Evolutionary conservation across 2,329 filamentous ascomycete species (phyloP).

Genomic region (Blumeria graminis): DNA sequence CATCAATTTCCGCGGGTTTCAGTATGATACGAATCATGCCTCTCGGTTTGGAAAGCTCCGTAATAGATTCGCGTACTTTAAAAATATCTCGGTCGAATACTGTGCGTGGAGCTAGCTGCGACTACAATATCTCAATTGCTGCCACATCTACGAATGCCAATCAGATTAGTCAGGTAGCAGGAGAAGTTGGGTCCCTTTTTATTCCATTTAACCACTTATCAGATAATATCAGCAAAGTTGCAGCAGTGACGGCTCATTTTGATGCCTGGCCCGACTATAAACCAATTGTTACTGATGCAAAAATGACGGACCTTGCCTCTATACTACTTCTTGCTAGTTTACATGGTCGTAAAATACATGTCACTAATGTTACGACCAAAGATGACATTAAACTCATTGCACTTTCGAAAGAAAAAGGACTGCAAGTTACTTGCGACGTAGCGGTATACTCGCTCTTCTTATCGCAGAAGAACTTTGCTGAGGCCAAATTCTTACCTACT

Average conservation of each 20-base stretch:
- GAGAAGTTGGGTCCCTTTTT: slow-evolving; percentile 57
- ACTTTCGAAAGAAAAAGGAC: slow-evolving; percentile 56
- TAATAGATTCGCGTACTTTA: slow-evolving; percentile 47
- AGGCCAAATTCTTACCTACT: slow-evolving; percentile 41
- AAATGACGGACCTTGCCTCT: slow-evolving; percentile 58
- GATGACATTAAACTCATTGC: slow-evolving; percentile 58
- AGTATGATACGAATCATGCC: slow-evolving; percentile 64
- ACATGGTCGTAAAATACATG: slow-evolving; percentile 54
- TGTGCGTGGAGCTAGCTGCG: slow-evolving; percentile 42
- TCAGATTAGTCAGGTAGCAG: slow-evolving; percentile 46
- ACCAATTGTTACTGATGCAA: slow-evolving; percentile 60
- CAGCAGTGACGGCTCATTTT: slow-evolving; percentile 56
- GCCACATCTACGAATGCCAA: slow-evolving; percentile 50
- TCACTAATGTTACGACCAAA: slow-evolving; percentile 58
- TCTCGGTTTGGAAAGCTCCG: slow-evolving; percentile 44
- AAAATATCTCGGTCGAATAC: slow-evolving; percentile 49
- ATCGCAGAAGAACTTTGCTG: slow-evolving; percentile 43
- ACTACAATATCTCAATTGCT: slow-evolving; percentile 59
- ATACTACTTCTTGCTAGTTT: slow-evolving; percentile 55
- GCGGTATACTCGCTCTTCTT: slow-evolving; percentile 61
- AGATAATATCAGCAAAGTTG: slow-evolving; percentile 65
- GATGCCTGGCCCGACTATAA: slow-evolving; percentile 55
- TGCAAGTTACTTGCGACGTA: slow-evolving; percentile 62
- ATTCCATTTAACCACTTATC: slow-evolving; percentile 60
- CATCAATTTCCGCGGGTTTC: slow-evolving; percentile 52